Base-by-base conservation (phyloP, 2,329 filamentous ascomycete genomes). In the Lanzia echinophila region DNA sequence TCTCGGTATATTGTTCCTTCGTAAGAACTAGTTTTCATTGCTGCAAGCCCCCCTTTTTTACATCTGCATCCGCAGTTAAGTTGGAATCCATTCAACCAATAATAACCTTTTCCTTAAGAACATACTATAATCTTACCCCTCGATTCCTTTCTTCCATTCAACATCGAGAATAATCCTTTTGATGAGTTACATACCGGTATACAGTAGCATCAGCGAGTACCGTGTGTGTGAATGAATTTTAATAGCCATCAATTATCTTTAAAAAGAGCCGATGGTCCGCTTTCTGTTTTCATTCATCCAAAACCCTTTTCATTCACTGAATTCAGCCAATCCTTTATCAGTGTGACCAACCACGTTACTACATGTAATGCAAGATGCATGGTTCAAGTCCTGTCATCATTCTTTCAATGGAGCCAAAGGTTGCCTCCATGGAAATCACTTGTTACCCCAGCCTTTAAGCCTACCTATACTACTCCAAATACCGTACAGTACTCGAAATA, bases 351-450 rank as follows among this genome's bases (percentile, higher is more conserved):
- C 19, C 15, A 19, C 19, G 3, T 31, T 46, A 19, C 31, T 24
- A 38, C 15, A 6, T 41, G 11, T 34, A 38, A 28, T 34, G n/a
- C n/a, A 13, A 15, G 13, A 50, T 22, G 36, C 38, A 42, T 32
- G 47, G 17, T 33, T 28, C 24, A 50, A 50, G 48, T 50, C 48
- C 38, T 50, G 48, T 44, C 48, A 44, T 44, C 19, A 42, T 34
- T 36, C 48, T 50, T 42, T 24, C 42, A 38, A 44, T 31, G 41
- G 38, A 43, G 32, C n/a, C n/a, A n/a, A n/a, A n/a, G n/a, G n/a
- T n/a, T n/a, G n/a, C n/a, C n/a, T n/a, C n/a, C n/a, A n/a, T n/a
- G n/a, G n/a, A n/a, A n/a, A n/a, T n/a, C n/a, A n/a, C n/a, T n/a
- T n/a, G n/a, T n/a, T n/a, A n/a, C n/a, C n/a, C n/a, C n/a, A n/a